These are phyloP conservation scores for Populus euphratica DNA, from an alignment of 345 rosid species.

Conservation along the genomic window DNA sequence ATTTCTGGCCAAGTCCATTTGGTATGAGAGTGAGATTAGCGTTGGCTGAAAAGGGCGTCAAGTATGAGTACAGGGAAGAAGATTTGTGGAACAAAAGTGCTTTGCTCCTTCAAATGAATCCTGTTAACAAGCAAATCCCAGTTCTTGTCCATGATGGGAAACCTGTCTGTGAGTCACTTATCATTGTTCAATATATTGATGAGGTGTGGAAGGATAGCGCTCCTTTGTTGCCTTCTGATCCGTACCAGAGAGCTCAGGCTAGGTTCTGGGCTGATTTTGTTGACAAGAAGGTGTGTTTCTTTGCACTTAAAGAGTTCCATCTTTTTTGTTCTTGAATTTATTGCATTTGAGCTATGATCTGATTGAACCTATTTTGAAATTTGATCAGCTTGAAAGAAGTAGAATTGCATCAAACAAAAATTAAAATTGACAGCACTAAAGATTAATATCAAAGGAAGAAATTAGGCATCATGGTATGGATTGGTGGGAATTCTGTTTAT, in stretches of 20 bases:
- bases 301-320: too few relatives aligned
- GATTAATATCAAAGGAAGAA: too few relatives aligned
- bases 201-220: neutral
- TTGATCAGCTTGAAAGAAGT: neutral
- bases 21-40: neutral
- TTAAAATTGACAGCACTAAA: too few relatives aligned
- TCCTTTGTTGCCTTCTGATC: neutral
- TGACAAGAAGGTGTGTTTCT: neutral
- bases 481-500: too few relatives aligned
- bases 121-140: neutral
- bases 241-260: neutral
- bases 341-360: too few relatives aligned
- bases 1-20: neutral
- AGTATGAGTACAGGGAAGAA: neutral
- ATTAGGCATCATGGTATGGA: too few relatives aligned
- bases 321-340: neutral
- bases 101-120: neutral
- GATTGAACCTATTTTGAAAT: too few relatives aligned
- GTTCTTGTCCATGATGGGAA: neutral
- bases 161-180: neutral
- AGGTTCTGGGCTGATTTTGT: neutral
- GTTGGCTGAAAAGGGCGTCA: neutral
- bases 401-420: neutral
- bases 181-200: neutral
- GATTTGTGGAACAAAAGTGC: neutral